Percentiles rank a stretch among this genome's conserved stretches.
Conservation (phyloP, 2,329 filamentous ascomycete genomes). For the Penicillium sp. region DNA sequence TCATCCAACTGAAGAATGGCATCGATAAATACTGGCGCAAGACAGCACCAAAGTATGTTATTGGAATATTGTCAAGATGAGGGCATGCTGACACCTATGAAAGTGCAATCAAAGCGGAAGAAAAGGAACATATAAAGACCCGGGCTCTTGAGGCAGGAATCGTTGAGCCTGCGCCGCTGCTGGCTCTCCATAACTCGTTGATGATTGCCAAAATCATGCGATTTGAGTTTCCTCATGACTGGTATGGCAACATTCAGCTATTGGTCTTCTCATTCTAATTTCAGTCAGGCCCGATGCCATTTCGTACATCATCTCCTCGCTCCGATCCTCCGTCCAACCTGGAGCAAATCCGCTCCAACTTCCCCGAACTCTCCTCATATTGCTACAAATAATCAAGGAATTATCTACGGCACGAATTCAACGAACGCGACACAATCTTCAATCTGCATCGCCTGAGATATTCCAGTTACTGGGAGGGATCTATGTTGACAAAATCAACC, state of each 20-base stretch:
- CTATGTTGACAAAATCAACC: slow-evolving; percentile 70
- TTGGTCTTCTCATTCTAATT: slow-evolving; percentile 8
- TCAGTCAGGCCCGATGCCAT: slow-evolving; percentile 49
- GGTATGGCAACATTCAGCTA: slow-evolving; percentile 49
- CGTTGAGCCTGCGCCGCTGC: slow-evolving; percentile 69
- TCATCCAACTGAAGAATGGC: slow-evolving; percentile 95
- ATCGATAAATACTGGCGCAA: slow-evolving; percentile 93
- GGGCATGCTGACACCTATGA: slow-evolving; percentile 17
- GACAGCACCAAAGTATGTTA: slow-evolving; percentile 64
- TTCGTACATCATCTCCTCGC: slow-evolving; percentile 58
- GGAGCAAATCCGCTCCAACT: slow-evolving; percentile 65
- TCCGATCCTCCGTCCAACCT: slow-evolving; percentile 57
- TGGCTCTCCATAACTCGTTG: slow-evolving; percentile 85
- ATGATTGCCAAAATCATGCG: slow-evolving; percentile 84
- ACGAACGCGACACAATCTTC: slow-evolving; percentile 72
- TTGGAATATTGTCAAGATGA: background rate
- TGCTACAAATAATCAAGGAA: slow-evolving; percentile 88
- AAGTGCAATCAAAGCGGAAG: slow-evolving; percentile 63
- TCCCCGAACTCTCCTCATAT: slow-evolving; percentile 69
- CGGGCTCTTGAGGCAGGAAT: slow-evolving; percentile 74
- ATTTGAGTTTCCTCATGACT: slow-evolving; percentile 85
- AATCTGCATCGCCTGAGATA: slow-evolving; percentile 77
- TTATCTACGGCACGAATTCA: slow-evolving; percentile 75
- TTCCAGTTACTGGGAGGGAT: slow-evolving; percentile 76
- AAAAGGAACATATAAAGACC: slow-evolving; percentile 74